phyloP scores from a whole-genome alignment of 768 basidiomycete genomes.

The Boletus subcaerulescens region DNA sequence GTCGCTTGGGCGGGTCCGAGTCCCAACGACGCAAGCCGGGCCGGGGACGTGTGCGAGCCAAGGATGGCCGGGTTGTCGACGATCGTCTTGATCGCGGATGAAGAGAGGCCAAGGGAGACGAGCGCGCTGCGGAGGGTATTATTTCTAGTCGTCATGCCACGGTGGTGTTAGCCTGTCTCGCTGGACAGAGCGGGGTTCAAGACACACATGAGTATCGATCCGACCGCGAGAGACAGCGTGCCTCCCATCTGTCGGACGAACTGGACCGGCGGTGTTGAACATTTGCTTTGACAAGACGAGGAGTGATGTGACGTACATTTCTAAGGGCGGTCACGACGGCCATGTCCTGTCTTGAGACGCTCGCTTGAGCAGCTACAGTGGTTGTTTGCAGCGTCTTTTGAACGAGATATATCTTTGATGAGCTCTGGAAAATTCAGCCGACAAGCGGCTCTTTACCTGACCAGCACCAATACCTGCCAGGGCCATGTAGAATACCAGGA shows the following conservation, averaged over 20 bases:
- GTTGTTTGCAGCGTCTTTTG: not conserved
- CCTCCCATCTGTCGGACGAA: not conserved
- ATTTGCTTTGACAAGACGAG: no score
- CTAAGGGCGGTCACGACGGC: not conserved
- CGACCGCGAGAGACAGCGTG: not conserved
- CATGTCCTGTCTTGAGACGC: not conserved
- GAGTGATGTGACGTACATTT: not conserved
- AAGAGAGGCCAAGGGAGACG: not conserved
- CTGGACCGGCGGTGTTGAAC: not conserved
- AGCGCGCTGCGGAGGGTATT: not conserved
- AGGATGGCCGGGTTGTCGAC: conserved; percentile 1
- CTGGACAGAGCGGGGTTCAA: not conserved
- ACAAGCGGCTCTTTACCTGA: not conserved
- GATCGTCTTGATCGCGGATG: not conserved
- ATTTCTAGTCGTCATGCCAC: not conserved
- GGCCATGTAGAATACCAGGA: not conserved
- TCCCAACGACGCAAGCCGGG: not conserved
- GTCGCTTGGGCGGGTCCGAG: not conserved
- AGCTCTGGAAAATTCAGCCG: not conserved
- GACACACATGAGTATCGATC: conserved; percentile 1
- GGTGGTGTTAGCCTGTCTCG: not conserved
- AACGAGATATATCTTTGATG: not conserved
- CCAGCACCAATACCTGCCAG: not conserved
- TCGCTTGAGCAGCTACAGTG: not conserved
- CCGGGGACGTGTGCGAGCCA: not conserved